Percentiles rank a stretch among this genome's conserved stretches.
These are phyloP conservation scores for Peronospora tabacina DNA, from an alignment of 352 stramenopile genomes.

Conservation along the genomic window DNA sequence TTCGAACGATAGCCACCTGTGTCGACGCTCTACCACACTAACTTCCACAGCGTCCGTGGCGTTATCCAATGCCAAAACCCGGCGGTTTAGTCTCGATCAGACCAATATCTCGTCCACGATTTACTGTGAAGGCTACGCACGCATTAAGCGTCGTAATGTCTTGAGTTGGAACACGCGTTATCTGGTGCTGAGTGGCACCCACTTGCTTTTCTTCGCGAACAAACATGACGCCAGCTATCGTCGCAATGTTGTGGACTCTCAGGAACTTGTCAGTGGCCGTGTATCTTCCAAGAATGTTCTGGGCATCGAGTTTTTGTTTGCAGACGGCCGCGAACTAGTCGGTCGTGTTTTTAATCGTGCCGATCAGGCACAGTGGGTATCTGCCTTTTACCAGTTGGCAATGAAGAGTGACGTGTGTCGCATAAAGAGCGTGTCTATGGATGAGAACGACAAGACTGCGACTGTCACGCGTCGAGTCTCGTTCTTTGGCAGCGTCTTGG, in stretches of 20 bases:
- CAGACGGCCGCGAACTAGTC: conserved; percentile 40
- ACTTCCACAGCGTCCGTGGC: not conserved
- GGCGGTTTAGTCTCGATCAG: conserved; percentile 28
- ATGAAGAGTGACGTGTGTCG: conserved; percentile 35
- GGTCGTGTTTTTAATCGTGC: conserved; percentile 43
- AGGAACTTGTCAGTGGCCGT: conserved; percentile 33
- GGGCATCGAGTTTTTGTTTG: conserved; percentile 38
- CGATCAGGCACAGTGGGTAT: conserved; percentile 55
- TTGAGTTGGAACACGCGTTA: conserved; percentile 60
- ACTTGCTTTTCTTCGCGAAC: conserved; percentile 42
- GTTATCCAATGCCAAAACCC: conserved; percentile 9
- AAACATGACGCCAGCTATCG: conserved; percentile 47
- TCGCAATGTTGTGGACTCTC: conserved; percentile 31
- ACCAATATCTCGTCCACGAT: conserved; percentile 9
- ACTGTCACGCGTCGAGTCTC: conserved; percentile 40
- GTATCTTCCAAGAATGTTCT: conserved; percentile 40
- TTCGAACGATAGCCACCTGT: conserved; percentile 4
- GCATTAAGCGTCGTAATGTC: conserved; percentile 48
- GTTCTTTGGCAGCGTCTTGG: conserved; percentile 51
- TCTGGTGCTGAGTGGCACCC: conserved; percentile 36
- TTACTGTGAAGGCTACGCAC: conserved; percentile 53
- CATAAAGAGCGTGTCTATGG: conserved; percentile 23
- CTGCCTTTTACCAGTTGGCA: conserved; percentile 52
- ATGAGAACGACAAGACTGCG: conserved; percentile 23
- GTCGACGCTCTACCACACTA: conserved; percentile 7